phyloP scores from a whole-genome alignment of 805 yeast species.

The Ogataea zsoltii region DNA sequence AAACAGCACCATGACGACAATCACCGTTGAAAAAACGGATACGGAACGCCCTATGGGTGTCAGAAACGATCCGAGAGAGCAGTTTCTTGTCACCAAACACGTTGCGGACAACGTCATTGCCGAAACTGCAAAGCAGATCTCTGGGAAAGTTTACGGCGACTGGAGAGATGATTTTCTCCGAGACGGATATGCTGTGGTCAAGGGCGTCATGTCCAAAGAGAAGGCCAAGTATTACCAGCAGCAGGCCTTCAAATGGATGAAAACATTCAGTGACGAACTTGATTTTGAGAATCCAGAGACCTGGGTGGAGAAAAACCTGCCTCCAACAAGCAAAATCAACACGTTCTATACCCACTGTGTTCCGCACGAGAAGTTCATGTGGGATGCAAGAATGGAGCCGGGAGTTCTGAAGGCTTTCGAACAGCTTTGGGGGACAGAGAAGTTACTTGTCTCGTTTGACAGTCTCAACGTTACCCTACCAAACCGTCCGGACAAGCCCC shows the following conservation, averaged over 20 bases:
- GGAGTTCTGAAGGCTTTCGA: slow-evolving; percentile 31
- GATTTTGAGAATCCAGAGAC: slow-evolving; percentile 30
- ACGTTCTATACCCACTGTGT: slow-evolving; percentile 23
- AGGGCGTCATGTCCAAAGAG: slow-evolving; percentile 29
- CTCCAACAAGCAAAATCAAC: slow-evolving; percentile 23
- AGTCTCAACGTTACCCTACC: slow-evolving; percentile 34
- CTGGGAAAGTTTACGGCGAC: slow-evolving; percentile 21
- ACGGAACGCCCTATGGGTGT: not conserved
- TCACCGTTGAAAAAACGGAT: not conserved
- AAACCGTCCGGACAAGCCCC: slow-evolving; percentile 18
- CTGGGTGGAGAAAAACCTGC: slow-evolving; percentile 33
- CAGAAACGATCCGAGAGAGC: slow-evolving; percentile 3
- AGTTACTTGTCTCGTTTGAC: slow-evolving; percentile 36
- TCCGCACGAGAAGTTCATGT: slow-evolving; percentile 35
- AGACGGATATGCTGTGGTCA: slow-evolving; percentile 36
- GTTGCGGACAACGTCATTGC: slow-evolving; percentile 2
- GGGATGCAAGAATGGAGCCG: slow-evolving; percentile 35
- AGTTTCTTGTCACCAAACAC: not conserved
- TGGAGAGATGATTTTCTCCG: slow-evolving; percentile 33
- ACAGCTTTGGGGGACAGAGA: slow-evolving; percentile 35
- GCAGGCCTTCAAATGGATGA: slow-evolving; percentile 27
- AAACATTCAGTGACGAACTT: slow-evolving; percentile 21
- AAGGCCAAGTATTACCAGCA: slow-evolving; percentile 27
- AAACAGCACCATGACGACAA: too few relatives aligned
- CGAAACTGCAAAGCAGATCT: not conserved